Conservation (phyloP, 2,329 filamentous ascomycete species). For the Ustilaginoidea virens region DNA sequence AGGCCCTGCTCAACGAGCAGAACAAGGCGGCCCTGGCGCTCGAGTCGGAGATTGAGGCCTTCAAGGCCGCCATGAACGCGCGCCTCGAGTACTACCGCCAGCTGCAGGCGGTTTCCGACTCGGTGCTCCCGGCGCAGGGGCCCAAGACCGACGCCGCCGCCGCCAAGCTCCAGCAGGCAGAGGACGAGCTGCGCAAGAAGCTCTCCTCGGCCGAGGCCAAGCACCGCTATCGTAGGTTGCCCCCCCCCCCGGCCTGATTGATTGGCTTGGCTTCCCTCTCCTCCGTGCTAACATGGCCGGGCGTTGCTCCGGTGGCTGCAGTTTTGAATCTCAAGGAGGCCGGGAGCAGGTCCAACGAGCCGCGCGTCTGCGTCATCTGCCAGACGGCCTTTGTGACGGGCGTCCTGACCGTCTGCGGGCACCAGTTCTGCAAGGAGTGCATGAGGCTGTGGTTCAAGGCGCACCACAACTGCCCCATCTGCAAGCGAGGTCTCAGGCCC, state of each 20-base stretch:
- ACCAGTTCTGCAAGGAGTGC: conserved; percentile 84
- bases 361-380: conserved; percentile 75
- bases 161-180: conserved; percentile 13
- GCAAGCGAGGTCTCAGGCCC: conserved; percentile 51
- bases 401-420: conserved; percentile 73
- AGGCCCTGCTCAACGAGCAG: conserved; percentile 35
- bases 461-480: conserved; percentile 68
- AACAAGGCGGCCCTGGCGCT: conserved; percentile 30
- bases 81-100: conserved; percentile 84
- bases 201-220: conserved; percentile 54
- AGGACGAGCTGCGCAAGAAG: conserved; percentile 33
- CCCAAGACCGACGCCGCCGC: conserved; percentile 35
- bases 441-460: conserved; percentile 62
- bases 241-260: background rate
- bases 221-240: conserved; percentile 49
- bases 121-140: conserved; percentile 60
- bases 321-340: conserved; percentile 37
- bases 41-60: conserved; percentile 60
- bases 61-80: conserved; percentile 66
- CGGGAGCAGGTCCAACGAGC: conserved; percentile 46
- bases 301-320: too few relatives aligned
- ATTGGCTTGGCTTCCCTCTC: background rate
- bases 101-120: conserved; percentile 81
- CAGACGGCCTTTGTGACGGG: conserved; percentile 62
- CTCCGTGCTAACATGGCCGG: too few relatives aligned